Evolutionary conservation across 2,329 filamentous ascomycete genomes (phyloP), one percentile per base, ranked within the genome.

Genomic region (Neonectria faginata): DNA sequence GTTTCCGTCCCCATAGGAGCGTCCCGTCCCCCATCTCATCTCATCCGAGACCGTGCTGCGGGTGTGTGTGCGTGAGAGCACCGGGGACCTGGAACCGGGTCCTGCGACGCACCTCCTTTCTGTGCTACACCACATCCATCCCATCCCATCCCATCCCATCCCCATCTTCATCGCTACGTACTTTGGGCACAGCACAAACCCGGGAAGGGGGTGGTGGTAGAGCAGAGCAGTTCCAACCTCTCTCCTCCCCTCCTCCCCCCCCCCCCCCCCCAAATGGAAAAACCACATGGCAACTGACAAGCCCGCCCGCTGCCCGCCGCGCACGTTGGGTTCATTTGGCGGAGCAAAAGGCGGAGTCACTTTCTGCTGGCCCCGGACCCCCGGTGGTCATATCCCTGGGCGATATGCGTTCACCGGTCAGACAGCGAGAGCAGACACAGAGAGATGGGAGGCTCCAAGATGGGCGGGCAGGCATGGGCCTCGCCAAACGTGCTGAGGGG

Each of bases 1-100:
- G 25, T 51, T 51, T 29, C 57, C 48, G 53, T 22, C 12, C 16
- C 20, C 45, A 62, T 39, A 27, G 27, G 27, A 27, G 25, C 33
- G 39, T 57, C 45, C 48, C 44, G 47, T 53, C 47, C 54, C 60
- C 45, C 47, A 57, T 57, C 54, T 57, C 54, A 62, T 62, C 60
- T 62, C 60, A 62, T 56, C 60, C 47, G 54, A 41, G 54, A 53
- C 54, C 47, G 55, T 59, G 57, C 60, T 50, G 53, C 44, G 51
- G 47, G 52, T 33, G 47, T 50, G 53, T 47, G 41, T 47, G 60
- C 41, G 59, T 62, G 52, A 58, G 60, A 41, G 41, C 44, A 47
- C 60, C 60, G 60, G 50, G 60, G 60, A 63, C 60, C 42, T 63
- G 60, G 60, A 57, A 63, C 60, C 60, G 60, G 60, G 54, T 50